Base-by-base conservation (phyloP, 2,329 filamentous ascomycete species). In the Penicillium sp. region DNA sequence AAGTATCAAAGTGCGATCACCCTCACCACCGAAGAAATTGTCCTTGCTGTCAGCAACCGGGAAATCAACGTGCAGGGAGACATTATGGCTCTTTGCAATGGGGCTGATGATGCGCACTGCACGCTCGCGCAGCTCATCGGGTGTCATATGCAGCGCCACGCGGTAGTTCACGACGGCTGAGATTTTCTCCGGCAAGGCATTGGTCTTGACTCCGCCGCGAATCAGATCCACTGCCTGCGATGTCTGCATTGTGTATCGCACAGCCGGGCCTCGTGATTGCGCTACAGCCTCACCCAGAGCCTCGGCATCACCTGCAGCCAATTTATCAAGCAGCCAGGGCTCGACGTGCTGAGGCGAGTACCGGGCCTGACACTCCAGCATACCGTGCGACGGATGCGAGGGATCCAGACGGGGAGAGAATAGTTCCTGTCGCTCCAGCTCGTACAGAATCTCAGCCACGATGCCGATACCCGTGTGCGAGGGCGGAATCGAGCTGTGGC, bases 391-490 rank as follows among this genome's bases (percentile, higher is more conserved):
- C 0, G 82, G 82, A 42, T 81, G 81, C 12, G 74, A 68, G 9
- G 75, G 67, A 9, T 75, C 69, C 3, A 81, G 69, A 29, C 68
- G 69, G 2, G 81, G 78, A 3, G 73, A 66, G 64, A 81, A 86
- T 0, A 80, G 74, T 33, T 79, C 71, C 1, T 73, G 67, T 2
- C 61, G 61, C 60, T 89, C 86, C 1, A 89, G 79, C n/a, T 76
- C 68, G n/a, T 78, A 76, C 50, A 88, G 77, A 32, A 88, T 77
- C 61, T 88, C 82, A 8, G 81, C 75, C 47, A 84, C 74, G 54
- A 88, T 83, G 6, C 86, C 85, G 46, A 88, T 87, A 9, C 82
- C 82, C 0, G 84, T 88, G 66, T 88, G 84, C 1, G 80, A 75
- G 13, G 79, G 79, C 35, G 82, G 80, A 0, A 74, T 67, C 3